Evolutionary conservation across 768 basidiomycete genomes (phyloP), one percentile per base, ranked within the genome.

Genomic region (Sistotremastrum niveocremeum): DNA sequence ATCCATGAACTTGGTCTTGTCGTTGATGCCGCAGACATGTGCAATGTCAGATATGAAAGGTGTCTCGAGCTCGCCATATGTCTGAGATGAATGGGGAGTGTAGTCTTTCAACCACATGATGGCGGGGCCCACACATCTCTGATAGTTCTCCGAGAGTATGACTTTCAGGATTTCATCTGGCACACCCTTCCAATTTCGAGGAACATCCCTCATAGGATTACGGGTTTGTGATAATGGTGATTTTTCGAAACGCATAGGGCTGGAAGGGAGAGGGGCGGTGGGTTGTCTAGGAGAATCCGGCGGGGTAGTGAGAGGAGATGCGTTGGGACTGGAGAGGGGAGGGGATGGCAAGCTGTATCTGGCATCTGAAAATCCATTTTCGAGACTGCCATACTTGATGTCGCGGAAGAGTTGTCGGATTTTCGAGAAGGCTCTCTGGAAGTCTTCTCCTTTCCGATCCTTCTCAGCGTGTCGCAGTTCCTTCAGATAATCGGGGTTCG

Each of bases 31-130:
- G 7, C 79, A 77, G 37, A 71, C 61, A 32, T 68, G 60, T 37
- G 81, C 68, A 46, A 84, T 77, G 54, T 80, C 74, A 28, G 71
- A 68, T 37, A 75, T 66, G 52, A 93, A 76, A 49, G 72, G 72
- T 2, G 84, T 87, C 77, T 83, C 81, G 42, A 91, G 74, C 58
- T 95, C 93, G 49, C 85, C 94, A 56, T 90, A 97, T 30, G 84
- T 86, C 44, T 81, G 81, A 56, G 81, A 81, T 45, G 84, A 79
- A 67, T 93, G 80, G 32, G 86, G 77, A 55, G 77, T 74, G 60
- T 97, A 93, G 53, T 80, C 76, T 56, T 74, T 80, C 45, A 98
- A 71, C 47, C 72, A 74, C 44, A 77, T 75, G n/a, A 91, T 77
- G 54, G 85, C 77, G 0, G 95, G 95, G 4, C 93, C 93, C 1